Base-by-base conservation (phyloP, 768 basidiomycete species). In the Astraeus odoratus region DNA sequence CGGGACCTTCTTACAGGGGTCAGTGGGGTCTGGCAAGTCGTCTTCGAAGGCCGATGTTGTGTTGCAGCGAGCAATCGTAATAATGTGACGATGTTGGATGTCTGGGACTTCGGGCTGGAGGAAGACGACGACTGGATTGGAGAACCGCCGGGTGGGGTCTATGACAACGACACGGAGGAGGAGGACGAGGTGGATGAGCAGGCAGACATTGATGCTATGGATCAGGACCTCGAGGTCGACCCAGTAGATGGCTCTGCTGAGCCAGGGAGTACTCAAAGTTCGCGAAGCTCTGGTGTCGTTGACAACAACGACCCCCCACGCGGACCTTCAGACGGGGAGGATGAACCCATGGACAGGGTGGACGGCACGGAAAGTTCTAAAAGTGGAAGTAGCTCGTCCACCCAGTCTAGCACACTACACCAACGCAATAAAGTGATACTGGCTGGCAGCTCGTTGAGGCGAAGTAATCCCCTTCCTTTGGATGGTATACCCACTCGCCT, bases 11-110 rank as follows among this genome's bases (percentile, higher is more conserved):
- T 97, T 51, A 89, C 86, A 1, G 87, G 90, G 8, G 89, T 97
- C 51, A 86, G 83, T 15, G 93, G 91, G 10, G 96, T 99, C 19
- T 99, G 95, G 95, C 95, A 98, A 66, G 91, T 98, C 35, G 83
- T 91, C 24, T 96, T 95, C 62, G 88, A 94, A 63, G 90, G 92
- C 0, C 72, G 92, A 47, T 91, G 91, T 77, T 90, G 92, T 58
- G 90, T 99, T 36, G 92, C 93, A 7, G 96, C 96, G 24, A 90
- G 87, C 59, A 90, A 92, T 54, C 74, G 83, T 46, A 78, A 77
- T 49, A 78, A 86, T 53, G 65, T 77, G 5, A 91, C 89, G 4
- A 82, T 86, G 46, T 69, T 92, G 43, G 89, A 92, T 57, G 89
- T 92, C 20, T 92, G 88, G 88, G 87, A 92, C 70, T 92, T 91